Conservation (phyloP, 2,329 filamentous ascomycete genomes). For the Ascochyta fabae region DNA sequence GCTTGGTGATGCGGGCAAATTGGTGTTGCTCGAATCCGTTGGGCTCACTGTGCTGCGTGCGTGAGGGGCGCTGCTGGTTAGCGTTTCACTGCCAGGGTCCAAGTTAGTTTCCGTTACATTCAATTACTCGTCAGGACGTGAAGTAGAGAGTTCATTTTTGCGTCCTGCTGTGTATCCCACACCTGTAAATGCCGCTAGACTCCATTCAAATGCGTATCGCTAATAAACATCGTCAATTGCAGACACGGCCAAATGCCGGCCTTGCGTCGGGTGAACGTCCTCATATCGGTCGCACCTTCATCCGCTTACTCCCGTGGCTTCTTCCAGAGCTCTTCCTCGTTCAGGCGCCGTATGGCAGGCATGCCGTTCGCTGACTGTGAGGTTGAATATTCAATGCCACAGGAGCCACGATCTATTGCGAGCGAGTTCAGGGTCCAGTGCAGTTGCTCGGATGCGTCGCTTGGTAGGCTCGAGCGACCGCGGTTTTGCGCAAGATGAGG, state of each 20-base stretch:
- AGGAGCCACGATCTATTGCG: slow-evolving; percentile 41
- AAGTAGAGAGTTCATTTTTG: slow-evolving; percentile 7
- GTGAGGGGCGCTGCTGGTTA: neutral
- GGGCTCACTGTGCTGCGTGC: neutral
- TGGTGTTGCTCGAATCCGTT: neutral
- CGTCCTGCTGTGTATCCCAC: slow-evolving; percentile 3
- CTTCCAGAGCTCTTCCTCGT: slow-evolving; percentile 35
- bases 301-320: slow-evolving; percentile 26
- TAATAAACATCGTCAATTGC: slow-evolving; percentile 8
- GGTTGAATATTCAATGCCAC: slow-evolving; percentile 40
- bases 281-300: neutral
- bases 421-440: slow-evolving; percentile 45
- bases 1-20: neutral
- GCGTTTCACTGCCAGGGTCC: too few relatives aligned
- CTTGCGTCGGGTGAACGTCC: neutral
- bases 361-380: slow-evolving; percentile 20
- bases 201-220: slow-evolving; percentile 15
- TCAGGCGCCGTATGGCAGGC: slow-evolving; percentile 17
- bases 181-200: slow-evolving; percentile 15
- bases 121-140: neutral
- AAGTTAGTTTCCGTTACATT: neutral
- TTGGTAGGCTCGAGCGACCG: slow-evolving; percentile 34
- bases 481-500: slow-evolving; percentile 22
- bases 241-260: neutral
- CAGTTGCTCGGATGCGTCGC: slow-evolving; percentile 44